Percentiles rank a stretch among this genome's conserved stretches.
Evolutionary conservation across 2,329 filamentous ascomycete genomes (phyloP).

Genomic region (Colletotrichum sublineola): DNA sequence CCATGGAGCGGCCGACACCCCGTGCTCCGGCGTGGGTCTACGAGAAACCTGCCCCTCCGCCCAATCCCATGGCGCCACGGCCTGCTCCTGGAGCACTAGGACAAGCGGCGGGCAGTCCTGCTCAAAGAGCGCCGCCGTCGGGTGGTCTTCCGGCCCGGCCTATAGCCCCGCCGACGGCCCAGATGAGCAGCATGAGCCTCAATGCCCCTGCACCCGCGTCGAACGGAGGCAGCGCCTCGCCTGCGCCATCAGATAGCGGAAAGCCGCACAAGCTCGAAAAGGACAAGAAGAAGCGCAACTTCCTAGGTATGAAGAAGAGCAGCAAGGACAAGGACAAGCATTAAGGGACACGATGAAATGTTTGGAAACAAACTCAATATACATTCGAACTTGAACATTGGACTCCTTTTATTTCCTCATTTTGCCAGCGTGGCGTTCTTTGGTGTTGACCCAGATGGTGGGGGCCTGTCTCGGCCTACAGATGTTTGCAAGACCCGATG

Average conservation of each 20-base stretch:
- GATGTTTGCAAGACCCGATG: not conserved
- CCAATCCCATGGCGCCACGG: slow-evolving; percentile 53
- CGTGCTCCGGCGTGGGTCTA: slow-evolving; percentile 89
- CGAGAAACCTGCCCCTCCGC: slow-evolving; percentile 74
- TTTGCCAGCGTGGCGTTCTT: slow-evolving; percentile 31
- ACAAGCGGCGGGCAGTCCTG: slow-evolving; percentile 43
- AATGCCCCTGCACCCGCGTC: slow-evolving; percentile 47
- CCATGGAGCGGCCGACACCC: slow-evolving; percentile 82
- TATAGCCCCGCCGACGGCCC: slow-evolving; percentile 63
- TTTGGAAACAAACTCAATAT: not conserved
- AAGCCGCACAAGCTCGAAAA: slow-evolving; percentile 69
- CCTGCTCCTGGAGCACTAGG: slow-evolving; percentile 46
- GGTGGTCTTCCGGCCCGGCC: slow-evolving; percentile 55
- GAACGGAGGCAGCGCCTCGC: slow-evolving; percentile 42
- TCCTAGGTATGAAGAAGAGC: slow-evolving; percentile 71
- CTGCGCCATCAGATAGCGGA: slow-evolving; percentile 49
- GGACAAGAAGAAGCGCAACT: slow-evolving; percentile 73
- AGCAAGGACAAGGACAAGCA: slow-evolving; percentile 39
- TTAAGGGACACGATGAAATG: not conserved
- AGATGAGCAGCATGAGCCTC: slow-evolving; percentile 69
- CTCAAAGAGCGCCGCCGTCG: slow-evolving; percentile 45
- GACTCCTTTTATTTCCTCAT: not conserved
- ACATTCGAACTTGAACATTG: not conserved
- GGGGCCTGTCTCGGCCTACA: not conserved
- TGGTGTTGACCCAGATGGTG: slow-evolving; percentile 19